Evolutionary conservation across 2,329 filamentous ascomycete species (phyloP).

Genomic region (Aspergillus spinulosporus): DNA sequence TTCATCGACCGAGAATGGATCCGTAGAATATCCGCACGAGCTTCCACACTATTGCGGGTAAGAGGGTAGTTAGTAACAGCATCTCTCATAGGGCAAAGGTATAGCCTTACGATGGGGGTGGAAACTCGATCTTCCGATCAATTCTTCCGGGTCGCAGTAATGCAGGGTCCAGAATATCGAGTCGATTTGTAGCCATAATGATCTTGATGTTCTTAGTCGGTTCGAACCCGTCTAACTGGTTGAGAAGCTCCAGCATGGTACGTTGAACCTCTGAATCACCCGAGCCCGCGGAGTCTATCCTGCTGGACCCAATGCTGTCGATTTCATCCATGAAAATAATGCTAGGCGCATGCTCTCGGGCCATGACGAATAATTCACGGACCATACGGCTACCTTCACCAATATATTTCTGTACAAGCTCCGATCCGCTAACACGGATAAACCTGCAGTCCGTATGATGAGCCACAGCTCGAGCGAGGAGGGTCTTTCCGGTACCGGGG

Average conservation of each 20-base stretch:
- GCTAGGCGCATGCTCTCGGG: conserved; percentile 91
- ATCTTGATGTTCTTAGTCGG: conserved; percentile 99
- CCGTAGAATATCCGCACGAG: conserved; percentile 92
- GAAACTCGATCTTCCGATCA: conserved; percentile 98
- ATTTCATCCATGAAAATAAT: conserved; percentile 99
- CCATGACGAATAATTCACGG: conserved; percentile 98
- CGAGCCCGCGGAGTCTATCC: conserved; percentile 91
- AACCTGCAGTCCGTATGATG: conserved; percentile 99
- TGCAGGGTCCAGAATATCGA: conserved; percentile 95
- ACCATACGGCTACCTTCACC: conserved; percentile 98
- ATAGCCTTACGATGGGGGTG: conserved; percentile 70
- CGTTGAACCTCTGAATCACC: conserved; percentile 98
- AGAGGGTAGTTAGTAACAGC: conserved; percentile 21
- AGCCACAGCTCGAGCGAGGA: conserved; percentile 90
- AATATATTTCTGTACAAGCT: conserved; percentile 98
- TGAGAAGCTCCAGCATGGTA: conserved; percentile 96
- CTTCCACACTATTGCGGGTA: conserved; percentile 64
- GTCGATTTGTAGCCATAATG: conserved; percentile 98
- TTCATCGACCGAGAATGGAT: conserved; percentile 99
- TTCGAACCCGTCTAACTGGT: conserved; percentile 98
- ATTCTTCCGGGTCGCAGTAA: conserved; percentile 94
- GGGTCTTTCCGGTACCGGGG: conserved; percentile 94
- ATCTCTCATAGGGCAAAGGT: neutral
- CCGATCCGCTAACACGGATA: conserved; percentile 92
- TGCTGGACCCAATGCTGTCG: conserved; percentile 95